phyloP scores from a whole-genome alignment of 768 basidiomycete genomes.

The Amanita exitialis region DNA sequence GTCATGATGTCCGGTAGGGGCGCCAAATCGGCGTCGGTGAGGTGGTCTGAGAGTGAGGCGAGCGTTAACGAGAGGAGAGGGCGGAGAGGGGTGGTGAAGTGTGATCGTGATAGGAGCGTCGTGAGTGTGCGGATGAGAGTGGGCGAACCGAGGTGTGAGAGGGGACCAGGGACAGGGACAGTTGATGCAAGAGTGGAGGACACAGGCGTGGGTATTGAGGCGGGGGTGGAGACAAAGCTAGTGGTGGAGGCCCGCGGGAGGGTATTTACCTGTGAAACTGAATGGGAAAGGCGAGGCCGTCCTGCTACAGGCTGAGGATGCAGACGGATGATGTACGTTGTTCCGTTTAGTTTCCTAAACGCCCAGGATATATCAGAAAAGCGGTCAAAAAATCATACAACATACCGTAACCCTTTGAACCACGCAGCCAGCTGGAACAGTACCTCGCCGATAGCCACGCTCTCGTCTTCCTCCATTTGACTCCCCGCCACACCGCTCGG shows the following conservation, averaged over 20 bases:
- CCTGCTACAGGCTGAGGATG: neutral
- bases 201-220: constrained; percentile 16
- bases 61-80: constrained; percentile 57
- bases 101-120: constrained; percentile 53
- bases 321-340: constrained; percentile 14
- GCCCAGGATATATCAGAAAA: neutral
- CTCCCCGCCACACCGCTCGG: constrained; percentile 48
- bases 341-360: constrained; percentile 20
- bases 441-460: constrained; percentile 51
- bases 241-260: neutral
- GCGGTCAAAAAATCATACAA: constrained; percentile 9
- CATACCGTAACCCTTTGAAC: constrained; percentile 49
- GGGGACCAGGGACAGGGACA: constrained; percentile 28
- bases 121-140: constrained; percentile 35
- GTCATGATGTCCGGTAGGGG: constrained; percentile 52
- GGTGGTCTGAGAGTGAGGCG: constrained; percentile 55
- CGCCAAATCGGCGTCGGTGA: constrained; percentile 59
- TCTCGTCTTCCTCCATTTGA: constrained; percentile 57
- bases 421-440: constrained; percentile 50
- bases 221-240: constrained; percentile 37
- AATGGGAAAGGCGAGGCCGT: neutral
- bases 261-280: neutral
- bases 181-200: constrained; percentile 32
- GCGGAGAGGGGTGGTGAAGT: constrained; percentile 37
- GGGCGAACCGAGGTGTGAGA: neutral